A percentile compares a stretch with the other conserved stretches of the same genome.
Evolutionary conservation across 2,329 filamentous ascomycete genomes (phyloP).

Genomic region (Thielaviopsis musarum): DNA sequence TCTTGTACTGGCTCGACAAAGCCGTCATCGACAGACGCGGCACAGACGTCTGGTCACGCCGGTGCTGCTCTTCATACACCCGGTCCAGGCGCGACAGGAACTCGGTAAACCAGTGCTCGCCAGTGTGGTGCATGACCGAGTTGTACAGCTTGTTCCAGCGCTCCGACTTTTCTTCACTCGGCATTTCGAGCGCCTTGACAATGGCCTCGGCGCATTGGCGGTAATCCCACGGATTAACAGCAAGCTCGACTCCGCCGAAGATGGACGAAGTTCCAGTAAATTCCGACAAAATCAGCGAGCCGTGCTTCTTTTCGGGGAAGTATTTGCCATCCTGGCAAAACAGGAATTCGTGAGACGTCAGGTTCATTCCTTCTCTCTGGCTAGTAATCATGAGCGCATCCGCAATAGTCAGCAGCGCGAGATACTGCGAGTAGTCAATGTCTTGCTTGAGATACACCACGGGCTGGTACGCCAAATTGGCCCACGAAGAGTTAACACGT

Average conservation of each 20-base stretch:
- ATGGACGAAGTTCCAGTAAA: conserved; percentile 85
- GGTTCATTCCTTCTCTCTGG: conserved; percentile 91
- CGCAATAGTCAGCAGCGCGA: conserved; percentile 78
- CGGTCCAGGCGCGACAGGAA: conserved; percentile 54
- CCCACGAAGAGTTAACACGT: conserved; percentile 80
- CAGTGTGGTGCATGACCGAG: conserved; percentile 66
- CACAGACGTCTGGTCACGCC: conserved; percentile 69
- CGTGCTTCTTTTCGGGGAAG: conserved; percentile 57
- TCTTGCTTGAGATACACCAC: conserved; percentile 91
- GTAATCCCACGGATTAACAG: conserved; percentile 94
- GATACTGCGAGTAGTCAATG: conserved; percentile 79
- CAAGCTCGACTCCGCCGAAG: conserved; percentile 63
- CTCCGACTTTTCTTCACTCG: conserved; percentile 50
- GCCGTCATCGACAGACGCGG: conserved; percentile 60
- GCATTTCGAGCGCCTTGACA: conserved; percentile 67
- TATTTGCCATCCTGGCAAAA: conserved; percentile 76
- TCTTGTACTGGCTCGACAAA: conserved; percentile 48
- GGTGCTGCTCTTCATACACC: conserved; percentile 70
- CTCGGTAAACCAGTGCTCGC: conserved; percentile 68
- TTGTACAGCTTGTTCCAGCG: conserved; percentile 61
- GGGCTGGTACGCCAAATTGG: conserved; percentile 80
- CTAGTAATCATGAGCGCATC: conserved; percentile 90
- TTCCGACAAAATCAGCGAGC: conserved; percentile 81
- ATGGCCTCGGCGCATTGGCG: conserved; percentile 75
- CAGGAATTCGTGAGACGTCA: conserved; percentile 87